phyloP scores from a whole-genome alignment of 805 yeast genomes.

The Pichia rugopelliculosa region DNA sequence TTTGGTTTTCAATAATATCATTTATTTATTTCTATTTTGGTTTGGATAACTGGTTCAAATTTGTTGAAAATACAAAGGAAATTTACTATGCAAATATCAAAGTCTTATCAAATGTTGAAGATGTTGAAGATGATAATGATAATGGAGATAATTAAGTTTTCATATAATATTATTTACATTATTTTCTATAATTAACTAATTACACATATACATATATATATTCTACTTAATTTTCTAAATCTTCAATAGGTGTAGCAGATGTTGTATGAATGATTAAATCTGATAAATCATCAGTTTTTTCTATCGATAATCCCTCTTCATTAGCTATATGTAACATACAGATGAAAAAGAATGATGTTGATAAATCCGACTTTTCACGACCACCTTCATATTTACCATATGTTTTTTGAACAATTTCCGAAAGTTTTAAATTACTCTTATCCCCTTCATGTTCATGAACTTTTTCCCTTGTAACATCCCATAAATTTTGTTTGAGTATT shows the following conservation, averaged over 20 bases:
- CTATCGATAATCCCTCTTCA: slow-evolving; percentile 64
- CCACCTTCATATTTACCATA: slow-evolving; percentile 42
- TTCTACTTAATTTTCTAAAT: not conserved
- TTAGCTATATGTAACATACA: slow-evolving; percentile 81
- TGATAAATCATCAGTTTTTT: slow-evolving; percentile 32
- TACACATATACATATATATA: too few species aligned
- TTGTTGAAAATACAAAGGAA: slow-evolving; percentile 2
- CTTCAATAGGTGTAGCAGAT: not conserved
- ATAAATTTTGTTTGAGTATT: slow-evolving; percentile 63
- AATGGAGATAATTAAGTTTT: slow-evolving; percentile 2
- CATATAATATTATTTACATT: too few species aligned
- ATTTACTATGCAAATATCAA: slow-evolving; percentile 5
- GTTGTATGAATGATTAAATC: slow-evolving; percentile 16
- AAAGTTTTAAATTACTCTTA: slow-evolving; percentile 12
- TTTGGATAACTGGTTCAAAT: not conserved
- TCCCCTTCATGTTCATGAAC: not conserved
- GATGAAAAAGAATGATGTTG: slow-evolving; percentile 81
- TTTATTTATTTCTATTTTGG: not conserved
- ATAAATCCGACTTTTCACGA: slow-evolving; percentile 52
- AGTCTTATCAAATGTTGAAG: slow-evolving; percentile 4
- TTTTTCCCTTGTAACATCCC: slow-evolving; percentile 42
- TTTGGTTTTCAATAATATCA: not conserved
- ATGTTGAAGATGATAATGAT: slow-evolving; percentile 11
- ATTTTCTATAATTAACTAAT: too few species aligned
- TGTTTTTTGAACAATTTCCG: slow-evolving; percentile 21